Base-by-base conservation (phyloP, 2,329 filamentous ascomycete species). In the Amesomyces nigricolor region DNA sequence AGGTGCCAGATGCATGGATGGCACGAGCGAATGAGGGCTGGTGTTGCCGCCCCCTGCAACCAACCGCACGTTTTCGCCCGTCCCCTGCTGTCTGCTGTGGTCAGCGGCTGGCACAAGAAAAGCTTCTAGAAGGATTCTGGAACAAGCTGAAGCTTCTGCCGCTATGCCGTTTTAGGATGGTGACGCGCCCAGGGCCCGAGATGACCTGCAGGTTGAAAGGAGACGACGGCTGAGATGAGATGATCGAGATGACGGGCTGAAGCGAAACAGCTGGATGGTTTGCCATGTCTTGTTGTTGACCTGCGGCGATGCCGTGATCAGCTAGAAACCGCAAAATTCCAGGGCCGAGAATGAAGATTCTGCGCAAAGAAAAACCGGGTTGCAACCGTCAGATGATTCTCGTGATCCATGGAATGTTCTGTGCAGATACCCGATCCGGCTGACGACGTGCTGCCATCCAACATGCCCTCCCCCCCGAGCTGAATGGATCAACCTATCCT, bases 351-450 rank as follows among this genome's bases (percentile, higher is more conserved):
- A 43, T 19, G n/a, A 14, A 43, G 9, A 35, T 35, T 11, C 2
- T 35, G 16, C n/a, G 22, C 22, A 26, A 26, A 4, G 22, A 26
- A 26, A 26, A 26, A 26, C 22, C 22, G 22, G 11, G 17, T 19
- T 29, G 30, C 30, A 19, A 5, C 16, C n/a, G 29, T 38, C 22
- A 32, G 22, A 10, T 32, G 45, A 22, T 35, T 35, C 30, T 35
- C 16, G 26, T 35, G 45, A 52, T 38, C 48, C 19, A 22, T 51
- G 37, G 53, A 47, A 57, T 47, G 51, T 57, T 57, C 55, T 40
- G 10, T 54, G 51, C 55, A 57, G 40, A 57, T 57, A n/a, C 55
- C 51, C 47, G 32, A 53, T 51, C 35, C 10, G 29, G 46, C 52
- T 39, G 26, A 37, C 26, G 14, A 37, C 30, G 9, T 42, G 14